A percentile compares a stretch with the other conserved stretches of the same genome.
phyloP scores from a whole-genome alignment of 306 rosid species.

The Dryas drummondii region DNA sequence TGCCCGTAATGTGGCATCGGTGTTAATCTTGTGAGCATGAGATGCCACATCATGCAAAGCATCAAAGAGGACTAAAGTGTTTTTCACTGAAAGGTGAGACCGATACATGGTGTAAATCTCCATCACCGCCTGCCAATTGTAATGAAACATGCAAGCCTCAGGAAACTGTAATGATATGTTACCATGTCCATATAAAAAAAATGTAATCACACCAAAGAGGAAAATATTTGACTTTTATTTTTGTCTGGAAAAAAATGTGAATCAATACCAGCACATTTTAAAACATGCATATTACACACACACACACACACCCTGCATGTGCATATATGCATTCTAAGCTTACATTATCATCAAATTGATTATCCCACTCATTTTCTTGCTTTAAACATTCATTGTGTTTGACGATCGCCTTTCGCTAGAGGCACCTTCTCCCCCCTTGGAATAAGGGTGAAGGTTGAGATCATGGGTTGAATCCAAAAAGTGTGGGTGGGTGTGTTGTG shows the following conservation, averaged over 20 bases:
- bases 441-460: too few relatives aligned
- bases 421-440: too few relatives aligned
- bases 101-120: slow-evolving; percentile 87
- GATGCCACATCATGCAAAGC: slow-evolving; percentile 75
- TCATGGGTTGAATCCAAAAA: too few relatives aligned
- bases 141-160: slow-evolving; percentile 13
- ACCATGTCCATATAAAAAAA: neutral
- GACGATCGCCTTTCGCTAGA: too few relatives aligned
- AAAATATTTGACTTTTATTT: too few relatives aligned
- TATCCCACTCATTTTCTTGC: neutral
- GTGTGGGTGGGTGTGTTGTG: too few relatives aligned
- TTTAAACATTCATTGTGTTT: too few relatives aligned
- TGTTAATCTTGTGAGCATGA: slow-evolving; percentile 77
- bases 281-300: neutral
- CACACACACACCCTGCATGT: neutral
- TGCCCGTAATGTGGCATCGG: slow-evolving; percentile 53
- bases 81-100: slow-evolving; percentile 60
- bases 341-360: neutral
- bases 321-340: neutral
- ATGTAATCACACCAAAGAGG: too few relatives aligned
- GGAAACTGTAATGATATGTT: neutral
- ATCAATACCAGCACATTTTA: neutral
- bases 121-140: slow-evolving; percentile 79
- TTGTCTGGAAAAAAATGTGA: too few relatives aligned
- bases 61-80: slow-evolving; percentile 59